Percentiles rank a stretch among this genome's conserved stretches.
Evolutionary conservation across 106 monocot species (phyloP).

Genomic region (Chionographis japonica): DNA sequence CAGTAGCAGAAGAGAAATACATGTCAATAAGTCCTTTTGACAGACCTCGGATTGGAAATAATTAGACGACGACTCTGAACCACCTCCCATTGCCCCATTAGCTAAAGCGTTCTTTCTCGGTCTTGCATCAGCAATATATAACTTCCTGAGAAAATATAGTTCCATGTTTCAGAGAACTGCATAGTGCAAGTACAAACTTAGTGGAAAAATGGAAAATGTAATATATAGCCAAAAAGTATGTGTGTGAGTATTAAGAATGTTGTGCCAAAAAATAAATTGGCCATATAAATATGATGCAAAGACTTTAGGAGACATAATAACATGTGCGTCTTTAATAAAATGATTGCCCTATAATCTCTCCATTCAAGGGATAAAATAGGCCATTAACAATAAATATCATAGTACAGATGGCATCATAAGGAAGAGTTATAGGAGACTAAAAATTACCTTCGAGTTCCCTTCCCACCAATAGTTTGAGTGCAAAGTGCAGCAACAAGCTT

Average conservation of each 20-base stretch:
- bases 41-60: constrained; percentile 91
- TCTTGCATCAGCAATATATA: constrained; percentile 97
- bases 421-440: not conserved
- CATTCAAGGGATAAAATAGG: too few species aligned
- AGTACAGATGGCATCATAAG: too few species aligned
- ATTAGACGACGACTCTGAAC: constrained; percentile 96
- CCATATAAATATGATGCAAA: too few species aligned
- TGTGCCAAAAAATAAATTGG: too few species aligned
- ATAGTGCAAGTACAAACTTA: not conserved
- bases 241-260: too few species aligned
- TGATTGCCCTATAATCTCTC: too few species aligned
- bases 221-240: too few species aligned
- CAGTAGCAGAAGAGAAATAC: not conserved
- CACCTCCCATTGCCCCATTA: constrained; percentile 96
- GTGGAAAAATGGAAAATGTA: not conserved
- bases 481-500: constrained; percentile 94
- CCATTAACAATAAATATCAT: too few species aligned
- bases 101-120: constrained; percentile 96
- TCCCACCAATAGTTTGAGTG: constrained; percentile 30
- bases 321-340: too few species aligned
- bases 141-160: constrained; percentile 50
- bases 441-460: constrained; percentile 42
- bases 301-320: too few species aligned
- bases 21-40: not conserved
- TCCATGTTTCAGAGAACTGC: not conserved